Evolutionary conservation across 192 early-diverging fungal species (phyloP), one percentile per base, ranked within the genome.

Genomic region (Cladochytrium replicatum): DNA sequence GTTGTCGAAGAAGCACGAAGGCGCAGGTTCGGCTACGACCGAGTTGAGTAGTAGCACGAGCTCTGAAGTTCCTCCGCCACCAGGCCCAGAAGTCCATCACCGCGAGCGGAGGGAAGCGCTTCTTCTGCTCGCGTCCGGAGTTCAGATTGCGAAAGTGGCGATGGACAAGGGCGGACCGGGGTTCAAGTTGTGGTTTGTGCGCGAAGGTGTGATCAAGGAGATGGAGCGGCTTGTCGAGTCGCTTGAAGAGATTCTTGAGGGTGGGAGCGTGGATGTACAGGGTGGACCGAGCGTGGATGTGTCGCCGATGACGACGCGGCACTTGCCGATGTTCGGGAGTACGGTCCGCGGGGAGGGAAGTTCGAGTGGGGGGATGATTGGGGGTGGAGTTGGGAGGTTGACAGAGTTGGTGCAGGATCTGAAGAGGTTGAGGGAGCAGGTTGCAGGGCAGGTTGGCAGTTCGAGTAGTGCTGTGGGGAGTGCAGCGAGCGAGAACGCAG

Each of bases 191-290:
- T 68, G 69, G 45, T 84, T 94, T 59, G 61, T 72, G 29, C 66
- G 87, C 19, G 91, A 92, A 45, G 91, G 91, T 2, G 79, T 88
- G 2, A 51, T 74, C 1, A 68, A 74, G 45, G 77, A 80, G 34
- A 64, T 91, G 34, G 57, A 54, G 3, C 64, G 71, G 46, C 43
- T 84, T 7, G 54, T 50, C 6, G 61, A 58, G 15, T 26, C 32
- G 15, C 32, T 52, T 4, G 45, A 47, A 58, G 17, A 58, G 2
- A 45, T 1, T n/a, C 1, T 1, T 1, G 51, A 1, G 50, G 54
- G 1, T 15, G 26, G 47, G 15, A 41, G 5, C 1, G 37, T 34
- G 55, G 30, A 57, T 17, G 34, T 27, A 22, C 8, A 8, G 13
- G 13, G 13, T 17, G 34, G 17, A n/a, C n/a, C n/a, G n/a, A n/a